phyloP scores from a whole-genome alignment of 164 flowering plant genomes.

The Annona cherimola region DNA sequence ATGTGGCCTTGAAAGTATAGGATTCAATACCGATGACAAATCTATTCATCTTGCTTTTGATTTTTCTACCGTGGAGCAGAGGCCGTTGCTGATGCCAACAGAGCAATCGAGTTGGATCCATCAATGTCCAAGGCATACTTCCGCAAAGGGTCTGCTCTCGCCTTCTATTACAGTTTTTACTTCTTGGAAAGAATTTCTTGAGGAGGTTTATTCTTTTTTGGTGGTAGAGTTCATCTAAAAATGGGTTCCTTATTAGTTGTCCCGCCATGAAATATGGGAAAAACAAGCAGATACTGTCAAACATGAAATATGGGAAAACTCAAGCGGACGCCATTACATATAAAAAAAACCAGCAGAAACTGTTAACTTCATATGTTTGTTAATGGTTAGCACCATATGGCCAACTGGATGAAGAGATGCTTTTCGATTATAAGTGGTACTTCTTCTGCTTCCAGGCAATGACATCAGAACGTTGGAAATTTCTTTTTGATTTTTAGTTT shows the following conservation, averaged over 20 bases:
- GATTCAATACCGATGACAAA: neutral
- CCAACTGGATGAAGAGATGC: neutral
- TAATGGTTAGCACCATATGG: neutral
- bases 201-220: neutral
- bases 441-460: neutral
- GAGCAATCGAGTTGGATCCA: slow-evolving; percentile 67
- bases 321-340: neutral
- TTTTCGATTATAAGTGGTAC: neutral
- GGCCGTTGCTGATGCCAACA: slow-evolving; percentile 77
- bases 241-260: neutral
- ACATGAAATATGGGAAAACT: neutral
- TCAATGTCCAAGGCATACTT: slow-evolving; percentile 60
- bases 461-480: no score
- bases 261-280: neutral
- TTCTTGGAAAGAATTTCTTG: neutral
- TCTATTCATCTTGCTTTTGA: neutral
- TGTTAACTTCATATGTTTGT: neutral
- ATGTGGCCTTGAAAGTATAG: neutral
- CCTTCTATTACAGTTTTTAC: neutral
- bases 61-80: slow-evolving; percentile 29
- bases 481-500: no score
- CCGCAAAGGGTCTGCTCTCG: slow-evolving; percentile 58
- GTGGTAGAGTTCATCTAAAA: neutral
- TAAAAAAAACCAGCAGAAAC: neutral
- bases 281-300: neutral